phyloP scores from a whole-genome alignment of 768 basidiomycete species.

The Cystoderma amianthinum region DNA sequence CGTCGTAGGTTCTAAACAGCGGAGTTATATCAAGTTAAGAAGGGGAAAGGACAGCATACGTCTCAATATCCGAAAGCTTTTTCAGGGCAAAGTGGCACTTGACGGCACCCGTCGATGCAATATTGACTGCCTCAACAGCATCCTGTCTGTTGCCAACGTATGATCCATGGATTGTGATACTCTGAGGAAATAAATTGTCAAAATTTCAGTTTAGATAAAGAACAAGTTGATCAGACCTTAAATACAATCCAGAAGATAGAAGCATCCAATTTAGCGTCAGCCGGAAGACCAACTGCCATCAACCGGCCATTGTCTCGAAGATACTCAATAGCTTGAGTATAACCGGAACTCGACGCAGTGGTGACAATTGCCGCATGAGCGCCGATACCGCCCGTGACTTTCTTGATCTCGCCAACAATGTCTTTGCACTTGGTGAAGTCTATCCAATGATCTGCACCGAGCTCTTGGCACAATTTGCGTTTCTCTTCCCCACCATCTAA shows the following conservation, averaged over 20 bases:
- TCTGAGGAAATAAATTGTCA: conserved; percentile 21
- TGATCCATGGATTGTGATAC: conserved; percentile 48
- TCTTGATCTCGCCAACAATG: conserved; percentile 57
- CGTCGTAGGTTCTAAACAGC: conserved; percentile 28
- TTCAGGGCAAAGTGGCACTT: conserved; percentile 46
- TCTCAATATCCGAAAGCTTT: conserved; percentile 42
- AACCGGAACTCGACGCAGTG: conserved; percentile 39
- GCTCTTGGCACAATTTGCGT: conserved; percentile 45
- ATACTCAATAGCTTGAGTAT: conserved; percentile 63
- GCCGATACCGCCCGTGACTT: conserved; percentile 57
- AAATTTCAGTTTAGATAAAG: not conserved
- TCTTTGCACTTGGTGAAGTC: conserved; percentile 70
- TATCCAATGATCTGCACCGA: conserved; percentile 73
- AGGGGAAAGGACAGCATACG: conserved; percentile 27
- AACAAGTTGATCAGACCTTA: conserved; percentile 28
- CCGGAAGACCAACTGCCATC: conserved; percentile 77
- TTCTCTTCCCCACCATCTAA: conserved; percentile 73
- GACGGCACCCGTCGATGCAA: conserved; percentile 67
- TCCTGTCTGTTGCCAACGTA: conserved; percentile 76
- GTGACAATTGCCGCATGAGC: conserved; percentile 67
- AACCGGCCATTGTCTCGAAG: conserved; percentile 65
- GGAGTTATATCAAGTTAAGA: conserved; percentile 2
- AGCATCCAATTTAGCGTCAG: conserved; percentile 47
- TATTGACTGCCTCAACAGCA: conserved; percentile 70
- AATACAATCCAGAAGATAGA: conserved; percentile 69